These are phyloP conservation scores for Penstemon eatonii DNA, from an alignment of 257 asterid genomes.

Conservation along the genomic window DNA sequence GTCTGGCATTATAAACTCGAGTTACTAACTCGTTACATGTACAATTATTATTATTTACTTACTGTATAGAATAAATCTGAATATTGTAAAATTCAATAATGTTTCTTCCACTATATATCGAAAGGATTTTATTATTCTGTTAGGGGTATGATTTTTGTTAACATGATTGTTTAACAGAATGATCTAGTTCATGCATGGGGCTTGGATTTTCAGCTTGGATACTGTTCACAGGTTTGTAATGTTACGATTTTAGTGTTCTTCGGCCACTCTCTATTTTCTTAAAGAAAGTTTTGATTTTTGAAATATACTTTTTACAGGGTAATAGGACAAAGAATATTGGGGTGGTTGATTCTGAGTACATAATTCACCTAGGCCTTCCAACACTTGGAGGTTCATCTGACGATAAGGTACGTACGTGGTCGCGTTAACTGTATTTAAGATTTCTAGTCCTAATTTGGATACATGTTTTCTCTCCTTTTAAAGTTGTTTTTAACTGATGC, in stretches of 20 bases:
- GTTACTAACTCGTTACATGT: neutral
- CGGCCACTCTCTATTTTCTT: neutral
- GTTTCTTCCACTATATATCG: no score
- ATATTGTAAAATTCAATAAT: neutral
- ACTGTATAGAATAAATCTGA: neutral
- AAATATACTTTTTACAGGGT: conserved; percentile 44
- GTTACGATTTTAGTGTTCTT: neutral
- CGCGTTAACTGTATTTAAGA: neutral
- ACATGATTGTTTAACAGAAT: conserved; percentile 41
- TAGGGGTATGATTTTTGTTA: neutral
- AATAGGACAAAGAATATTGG: conserved; percentile 59
- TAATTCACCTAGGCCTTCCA: conserved; percentile 65
- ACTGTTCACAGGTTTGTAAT: conserved; percentile 66
- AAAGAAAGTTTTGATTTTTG: neutral
- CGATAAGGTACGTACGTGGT: conserved; percentile 39
- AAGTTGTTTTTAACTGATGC: conserved; percentile 11
- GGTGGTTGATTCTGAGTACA: conserved; percentile 67
- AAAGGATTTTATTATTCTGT: neutral
- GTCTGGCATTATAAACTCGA: conserved; percentile 28
- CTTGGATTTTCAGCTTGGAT: conserved; percentile 68
- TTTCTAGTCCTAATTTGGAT: no score
- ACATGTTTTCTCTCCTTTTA: no score
- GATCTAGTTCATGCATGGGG: conserved; percentile 81
- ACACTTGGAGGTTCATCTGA: conserved; percentile 64
- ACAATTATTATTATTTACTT: neutral